Base-by-base conservation (phyloP, 75 land plant genomes). In the Pinus taeda region DNA sequence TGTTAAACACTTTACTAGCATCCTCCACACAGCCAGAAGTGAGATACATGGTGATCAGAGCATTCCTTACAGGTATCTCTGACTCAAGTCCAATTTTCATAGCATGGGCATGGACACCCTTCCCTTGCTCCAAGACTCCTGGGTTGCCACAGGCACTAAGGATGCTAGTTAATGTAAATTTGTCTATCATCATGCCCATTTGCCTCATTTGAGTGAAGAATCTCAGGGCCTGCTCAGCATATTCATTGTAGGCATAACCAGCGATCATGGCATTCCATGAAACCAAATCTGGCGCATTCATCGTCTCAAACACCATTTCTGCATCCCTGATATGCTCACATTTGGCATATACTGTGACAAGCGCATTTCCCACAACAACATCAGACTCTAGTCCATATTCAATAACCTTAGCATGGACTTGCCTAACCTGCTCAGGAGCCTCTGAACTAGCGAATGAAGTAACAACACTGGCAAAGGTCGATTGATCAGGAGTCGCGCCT, bases 181-280 rank as follows among this genome's bases (percentile, higher is more conserved):
- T 89, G 74, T 93, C 93, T 11, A 89, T 81, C 71, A 85, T 63
- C 49, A 91, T 62, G 26, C 91, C 93, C 55, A 83, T 89, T 37
- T 70, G 82, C 57, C 80, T 74, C 90, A 93, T 90, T 42, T 82
- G 78, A 60, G 76, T 79, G 79, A 88, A 78, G 0, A 85, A 18
- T 15, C 36, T 33, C 42, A 85, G 58, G 21, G 83, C 90, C 30
- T 62, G 57, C 20, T 57, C 74, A 15, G 74, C 74, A 57, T 57
- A 57, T 14, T 63, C 81, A 75, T 85, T 73, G n/a, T 71, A 71
- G 4, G 82, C 81, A 71, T 81, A 85, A 12, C 81, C 90, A 66
- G 81, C 83, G 39, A 90, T 82, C 81, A 90, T 76, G 13, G 89
- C 60, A 59, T 88, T 88, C 85, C 89, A 87, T 56, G 83, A 87